These are phyloP conservation scores for Stachybotrys elegans DNA, from an alignment of 2,329 filamentous ascomycete genomes.

Conservation along the genomic window DNA sequence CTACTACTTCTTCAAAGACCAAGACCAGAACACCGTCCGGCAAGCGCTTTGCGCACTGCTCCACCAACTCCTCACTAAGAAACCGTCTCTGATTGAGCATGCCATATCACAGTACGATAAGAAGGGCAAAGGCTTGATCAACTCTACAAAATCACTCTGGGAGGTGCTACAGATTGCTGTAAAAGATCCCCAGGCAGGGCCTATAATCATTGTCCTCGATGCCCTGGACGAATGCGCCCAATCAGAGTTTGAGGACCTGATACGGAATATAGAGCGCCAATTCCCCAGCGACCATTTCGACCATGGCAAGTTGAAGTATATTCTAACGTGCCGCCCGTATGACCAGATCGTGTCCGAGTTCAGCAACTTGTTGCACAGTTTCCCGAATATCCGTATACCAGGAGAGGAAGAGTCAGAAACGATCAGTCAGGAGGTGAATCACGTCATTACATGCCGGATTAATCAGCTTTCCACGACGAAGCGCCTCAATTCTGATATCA, in stretches of 20 bases:
- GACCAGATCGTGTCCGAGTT: constrained; percentile 21
- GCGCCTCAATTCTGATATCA: constrained; percentile 10
- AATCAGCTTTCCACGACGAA: constrained; percentile 12
- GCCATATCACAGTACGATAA: constrained; percentile 18
- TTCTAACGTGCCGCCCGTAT: constrained; percentile 31
- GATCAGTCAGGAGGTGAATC: constrained; percentile 29
- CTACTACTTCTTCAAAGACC: constrained; percentile 40
- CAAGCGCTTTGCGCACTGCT: constrained; percentile 34
- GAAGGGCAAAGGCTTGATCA: constrained; percentile 20
- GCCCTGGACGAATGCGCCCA: constrained; percentile 32
- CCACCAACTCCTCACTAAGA: constrained; percentile 30
- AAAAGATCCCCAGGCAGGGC: constrained; percentile 18
- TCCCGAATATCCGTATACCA: constrained; percentile 25
- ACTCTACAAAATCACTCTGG: constrained; percentile 23
- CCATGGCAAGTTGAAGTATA: constrained; percentile 20
- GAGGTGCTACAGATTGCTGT: constrained; percentile 21
- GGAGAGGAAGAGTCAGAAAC: constrained; percentile 29
- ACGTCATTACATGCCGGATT: constrained; percentile 24
- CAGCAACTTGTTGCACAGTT: constrained; percentile 7
- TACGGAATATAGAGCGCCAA: constrained; percentile 8
- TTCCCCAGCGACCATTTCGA: not conserved
- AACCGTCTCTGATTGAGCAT: constrained; percentile 24
- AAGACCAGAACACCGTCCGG: constrained; percentile 26
- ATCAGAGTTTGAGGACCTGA: constrained; percentile 15
- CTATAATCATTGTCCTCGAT: constrained; percentile 31